Conservation (phyloP, 768 basidiomycete genomes). For the Lactarius hatsudake region DNA sequence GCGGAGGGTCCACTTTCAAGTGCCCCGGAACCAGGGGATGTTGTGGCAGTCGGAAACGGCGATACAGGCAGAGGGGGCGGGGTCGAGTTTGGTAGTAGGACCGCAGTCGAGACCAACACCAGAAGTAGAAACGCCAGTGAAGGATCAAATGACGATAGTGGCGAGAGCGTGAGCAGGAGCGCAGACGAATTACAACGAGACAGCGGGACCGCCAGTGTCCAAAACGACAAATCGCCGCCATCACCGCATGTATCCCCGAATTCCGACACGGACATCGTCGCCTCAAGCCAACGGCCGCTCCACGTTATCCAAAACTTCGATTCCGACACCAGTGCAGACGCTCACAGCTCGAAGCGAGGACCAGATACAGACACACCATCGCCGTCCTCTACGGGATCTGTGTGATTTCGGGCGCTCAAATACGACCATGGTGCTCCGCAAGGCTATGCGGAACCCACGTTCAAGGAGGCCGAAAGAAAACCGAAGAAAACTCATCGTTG, state of each 20-base stretch:
- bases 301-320: neutral
- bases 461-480: too few relatives aligned
- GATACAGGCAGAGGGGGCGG: neutral
- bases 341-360: neutral
- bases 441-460: too few relatives aligned
- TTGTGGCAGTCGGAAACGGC: neutral
- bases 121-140: neutral
- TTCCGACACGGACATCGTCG: neutral
- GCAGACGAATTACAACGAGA: neutral
- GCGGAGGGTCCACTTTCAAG: neutral
- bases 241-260: neutral
- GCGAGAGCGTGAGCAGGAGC: neutral
- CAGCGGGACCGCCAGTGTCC: neutral
- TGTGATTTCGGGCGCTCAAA: neutral
- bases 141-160: neutral
- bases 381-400: neutral
- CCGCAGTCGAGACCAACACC: neutral
- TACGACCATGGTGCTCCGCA: too few relatives aligned
- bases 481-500: too few relatives aligned
- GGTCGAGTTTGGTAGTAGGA: too few relatives aligned
- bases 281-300: neutral
- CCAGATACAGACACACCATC: neutral
- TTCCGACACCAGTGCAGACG: neutral
- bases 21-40: neutral
- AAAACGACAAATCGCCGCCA: neutral